These are phyloP conservation scores for Entrophospora sp. DNA, from an alignment of 192 early-diverging fungal genomes.

Conservation along the genomic window DNA sequence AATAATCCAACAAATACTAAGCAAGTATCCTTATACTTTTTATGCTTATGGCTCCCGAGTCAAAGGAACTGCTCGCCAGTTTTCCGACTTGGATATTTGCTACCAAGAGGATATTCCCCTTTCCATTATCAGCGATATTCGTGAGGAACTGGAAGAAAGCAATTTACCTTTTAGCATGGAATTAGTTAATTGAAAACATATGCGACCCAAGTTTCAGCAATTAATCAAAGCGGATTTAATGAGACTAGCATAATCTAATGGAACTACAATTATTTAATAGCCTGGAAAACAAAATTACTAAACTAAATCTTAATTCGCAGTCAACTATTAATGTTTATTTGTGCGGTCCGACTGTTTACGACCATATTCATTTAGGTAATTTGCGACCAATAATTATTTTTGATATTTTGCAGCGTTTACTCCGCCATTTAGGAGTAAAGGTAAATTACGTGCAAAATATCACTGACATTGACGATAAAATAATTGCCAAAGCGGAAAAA, in stretches of 20 bases:
- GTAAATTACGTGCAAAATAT: slow-evolving; percentile 3
- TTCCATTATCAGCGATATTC: background rate
- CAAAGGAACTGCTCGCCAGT: background rate
- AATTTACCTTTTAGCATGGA: background rate
- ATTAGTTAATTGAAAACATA: background rate
- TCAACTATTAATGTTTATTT: too few species aligned
- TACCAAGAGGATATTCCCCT: background rate
- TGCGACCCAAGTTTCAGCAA: background rate
- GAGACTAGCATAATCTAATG: too few species aligned
- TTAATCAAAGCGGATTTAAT: background rate
- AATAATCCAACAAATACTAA: slow-evolving; percentile 5
- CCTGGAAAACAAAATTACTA: too few species aligned
- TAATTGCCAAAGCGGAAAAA: background rate
- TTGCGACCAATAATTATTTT: too few species aligned
- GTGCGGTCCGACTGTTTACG: too few species aligned
- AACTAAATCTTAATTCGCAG: too few species aligned
- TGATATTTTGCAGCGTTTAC: too few species aligned
- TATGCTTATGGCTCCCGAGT: slow-evolving; percentile 15
- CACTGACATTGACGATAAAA: slow-evolving; percentile 11
- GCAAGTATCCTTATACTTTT: background rate
- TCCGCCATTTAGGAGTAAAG: background rate
- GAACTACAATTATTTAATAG: too few species aligned
- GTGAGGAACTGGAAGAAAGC: background rate
- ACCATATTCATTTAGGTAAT: too few species aligned
- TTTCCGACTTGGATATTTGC: slow-evolving; percentile 8